Conservation (phyloP, 2,329 filamentous ascomycete species). For the Ceratocystis colombiana region DNA sequence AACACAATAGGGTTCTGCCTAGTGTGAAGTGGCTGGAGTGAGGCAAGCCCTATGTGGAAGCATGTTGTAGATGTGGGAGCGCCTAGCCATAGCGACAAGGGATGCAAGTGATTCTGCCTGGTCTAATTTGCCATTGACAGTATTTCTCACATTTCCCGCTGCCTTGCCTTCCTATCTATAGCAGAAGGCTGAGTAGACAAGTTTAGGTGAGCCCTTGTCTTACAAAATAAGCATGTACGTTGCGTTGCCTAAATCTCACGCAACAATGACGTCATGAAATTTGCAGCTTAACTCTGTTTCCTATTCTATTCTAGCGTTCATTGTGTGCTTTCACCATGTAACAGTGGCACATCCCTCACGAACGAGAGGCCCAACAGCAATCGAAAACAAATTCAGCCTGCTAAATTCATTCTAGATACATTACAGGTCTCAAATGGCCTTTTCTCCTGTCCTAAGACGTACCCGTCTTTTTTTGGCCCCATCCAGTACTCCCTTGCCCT, state of each 20-base stretch:
- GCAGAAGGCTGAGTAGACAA: conserved; percentile 1
- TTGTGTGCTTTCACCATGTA: background rate
- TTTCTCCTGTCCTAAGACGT: background rate
- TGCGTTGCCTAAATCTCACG: background rate
- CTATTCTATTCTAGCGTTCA: background rate
- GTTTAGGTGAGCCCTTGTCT: background rate
- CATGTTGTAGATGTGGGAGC: background rate
- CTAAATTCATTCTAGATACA: background rate
- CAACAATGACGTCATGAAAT: conserved; percentile 7
- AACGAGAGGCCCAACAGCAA: background rate
- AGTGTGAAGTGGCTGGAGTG: background rate
- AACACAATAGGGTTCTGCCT: background rate
- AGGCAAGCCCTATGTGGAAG: background rate
- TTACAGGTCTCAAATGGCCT: background rate
- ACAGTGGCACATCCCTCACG: background rate
- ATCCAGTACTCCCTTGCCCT: background rate
- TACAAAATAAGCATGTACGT: conserved; percentile 1
- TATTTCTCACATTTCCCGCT: background rate
- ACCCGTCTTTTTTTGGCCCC: background rate
- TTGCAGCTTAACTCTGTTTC: background rate
- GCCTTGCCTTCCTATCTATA: background rate
- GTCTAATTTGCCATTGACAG: background rate
- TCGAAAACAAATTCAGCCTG: background rate
- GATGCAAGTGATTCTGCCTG: background rate
- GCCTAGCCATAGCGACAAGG: background rate